phyloP scores from a whole-genome alignment of 129 eudicot genomes.

The Helichrysum umbraculigerum region DNA sequence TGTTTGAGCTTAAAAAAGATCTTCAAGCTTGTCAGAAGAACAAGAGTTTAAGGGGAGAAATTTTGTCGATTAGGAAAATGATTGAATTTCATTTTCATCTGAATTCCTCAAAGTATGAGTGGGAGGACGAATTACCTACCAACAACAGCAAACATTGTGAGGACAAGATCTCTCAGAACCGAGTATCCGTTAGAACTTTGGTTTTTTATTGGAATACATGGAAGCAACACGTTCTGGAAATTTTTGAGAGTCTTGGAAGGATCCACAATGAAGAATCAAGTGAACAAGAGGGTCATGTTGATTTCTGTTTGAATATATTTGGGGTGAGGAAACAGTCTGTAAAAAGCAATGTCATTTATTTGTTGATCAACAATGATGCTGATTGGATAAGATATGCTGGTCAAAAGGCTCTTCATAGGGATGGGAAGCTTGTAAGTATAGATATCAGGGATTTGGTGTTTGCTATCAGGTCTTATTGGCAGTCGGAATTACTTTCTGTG shows the following conservation, averaged over 20 bases:
- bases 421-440: conserved; percentile 34
- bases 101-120: conserved; percentile 44
- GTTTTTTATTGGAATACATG: conserved; percentile 54
- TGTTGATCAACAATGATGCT: conserved; percentile 48
- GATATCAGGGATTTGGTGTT: conserved; percentile 39
- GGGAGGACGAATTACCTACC: conserved; percentile 34
- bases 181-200: conserved; percentile 47
- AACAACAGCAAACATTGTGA: conserved; percentile 30
- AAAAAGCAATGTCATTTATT: conserved; percentile 24
- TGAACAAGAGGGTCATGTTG: conserved; percentile 25
- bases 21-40: conserved; percentile 32
- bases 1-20: conserved; percentile 36
- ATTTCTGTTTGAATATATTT: conserved; percentile 54
- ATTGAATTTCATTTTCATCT: conserved; percentile 42
- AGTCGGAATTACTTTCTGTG: conserved; percentile 34
- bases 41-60: conserved; percentile 40
- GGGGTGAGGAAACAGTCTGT: conserved; percentile 45
- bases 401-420: background rate
- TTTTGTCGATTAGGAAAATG: conserved; percentile 39
- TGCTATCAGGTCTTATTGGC: conserved; percentile 49
- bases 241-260: conserved; percentile 42
- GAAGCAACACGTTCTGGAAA: conserved; percentile 33
- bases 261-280: conserved; percentile 27
- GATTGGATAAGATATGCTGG: conserved; percentile 52
- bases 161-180: conserved; percentile 33